Evolutionary conservation across 2,329 filamentous ascomycete species (phyloP).

Genomic region (Colletotrichum sp.): DNA sequence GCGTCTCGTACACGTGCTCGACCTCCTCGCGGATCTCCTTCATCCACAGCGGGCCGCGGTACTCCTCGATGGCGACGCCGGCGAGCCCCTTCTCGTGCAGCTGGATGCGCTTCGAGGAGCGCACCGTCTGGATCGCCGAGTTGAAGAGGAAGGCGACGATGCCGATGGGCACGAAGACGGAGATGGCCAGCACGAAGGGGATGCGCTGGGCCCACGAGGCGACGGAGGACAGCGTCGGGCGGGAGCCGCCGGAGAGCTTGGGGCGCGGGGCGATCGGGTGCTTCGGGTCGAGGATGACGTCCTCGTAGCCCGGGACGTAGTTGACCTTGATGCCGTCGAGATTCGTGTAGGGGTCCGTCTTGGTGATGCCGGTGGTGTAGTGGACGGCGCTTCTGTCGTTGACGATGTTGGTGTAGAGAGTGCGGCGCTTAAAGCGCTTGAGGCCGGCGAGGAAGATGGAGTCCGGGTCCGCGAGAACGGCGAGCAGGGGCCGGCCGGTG

Average conservation of each 20-base stretch:
- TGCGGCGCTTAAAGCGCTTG: conserved; percentile 75
- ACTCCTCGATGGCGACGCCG: conserved; percentile 71
- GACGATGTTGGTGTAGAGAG: conserved; percentile 83
- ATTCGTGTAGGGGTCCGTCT: conserved; percentile 78
- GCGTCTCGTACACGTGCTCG: conserved; percentile 77
- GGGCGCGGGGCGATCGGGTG: conserved; percentile 62
- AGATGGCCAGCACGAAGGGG: conserved; percentile 68
- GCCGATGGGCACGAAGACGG: conserved; percentile 76
- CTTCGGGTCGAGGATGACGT: conserved; percentile 74
- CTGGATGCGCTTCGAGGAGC: conserved; percentile 76
- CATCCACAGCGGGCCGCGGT: conserved; percentile 74
- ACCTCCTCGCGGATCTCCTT: conserved; percentile 77
- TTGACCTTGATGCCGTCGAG: conserved; percentile 72
- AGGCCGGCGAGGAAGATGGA: conserved; percentile 87
- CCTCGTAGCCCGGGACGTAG: conserved; percentile 75
- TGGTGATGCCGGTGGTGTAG: conserved; percentile 82
- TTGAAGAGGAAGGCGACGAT: conserved; percentile 76
- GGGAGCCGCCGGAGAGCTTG: conserved; percentile 27
- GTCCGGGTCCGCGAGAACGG: conserved; percentile 80
- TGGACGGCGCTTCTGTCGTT: conserved; percentile 85
- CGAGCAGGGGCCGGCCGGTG: conserved; percentile 79
- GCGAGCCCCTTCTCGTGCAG: conserved; percentile 76
- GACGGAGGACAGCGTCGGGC: conserved; percentile 33
- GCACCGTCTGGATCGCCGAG: conserved; percentile 76
- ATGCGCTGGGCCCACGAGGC: conserved; percentile 53